Evolutionary conservation across 1,284 basidiomycete species (phyloP), one percentile per base, ranked within the genome.

Genomic region (Ustilago loliicola): DNA sequence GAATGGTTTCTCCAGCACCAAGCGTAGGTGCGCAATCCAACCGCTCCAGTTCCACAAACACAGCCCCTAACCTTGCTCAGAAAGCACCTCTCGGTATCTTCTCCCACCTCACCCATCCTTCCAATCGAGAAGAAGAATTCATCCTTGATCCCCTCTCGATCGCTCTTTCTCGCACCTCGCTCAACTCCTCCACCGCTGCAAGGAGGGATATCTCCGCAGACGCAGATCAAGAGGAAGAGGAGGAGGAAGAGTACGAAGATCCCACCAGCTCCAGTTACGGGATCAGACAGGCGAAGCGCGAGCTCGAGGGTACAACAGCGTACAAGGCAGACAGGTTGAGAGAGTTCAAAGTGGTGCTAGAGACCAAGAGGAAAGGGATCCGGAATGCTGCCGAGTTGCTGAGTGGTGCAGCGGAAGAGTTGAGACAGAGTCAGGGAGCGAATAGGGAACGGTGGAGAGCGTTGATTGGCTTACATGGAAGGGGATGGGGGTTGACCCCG

Each of bases 401-500:
- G 53, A 47, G 52, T 8, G 56, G 56, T 32, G 82, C 80, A 27
- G 81, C 72, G 17, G 58, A 53, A 1, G 80, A 82, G 66, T 63
- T 84, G 38, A 29, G 74, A 15, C 8, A 21, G 6, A 61, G 64
- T 21, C 66, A 71, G 7, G 59, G 52, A 21, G 48, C 60, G 13
- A 82, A 83, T 56, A 25, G 72, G 19, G 74, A 75, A 45, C 29
- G 82, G 3, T 84, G 82, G 82, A 29, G 70, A 1, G 62, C 50
- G 5, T 60, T 84, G 36, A 66, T 68, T 13, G 66, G 63, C n/a
- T 56, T 82, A 30, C 68, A 78, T 55, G 66, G 61, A 29, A 40
- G 75, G 1, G 82, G 81, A 19, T 83, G 81, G 81, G 77, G 80
- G 21, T 29, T 83, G 34, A 81, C 78, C 5, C 75, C 80, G 0